Percentiles rank a stretch among this genome's conserved stretches.
Conservation (phyloP, 2,329 filamentous ascomycete genomes). For the Exophiala oligosperma region DNA sequence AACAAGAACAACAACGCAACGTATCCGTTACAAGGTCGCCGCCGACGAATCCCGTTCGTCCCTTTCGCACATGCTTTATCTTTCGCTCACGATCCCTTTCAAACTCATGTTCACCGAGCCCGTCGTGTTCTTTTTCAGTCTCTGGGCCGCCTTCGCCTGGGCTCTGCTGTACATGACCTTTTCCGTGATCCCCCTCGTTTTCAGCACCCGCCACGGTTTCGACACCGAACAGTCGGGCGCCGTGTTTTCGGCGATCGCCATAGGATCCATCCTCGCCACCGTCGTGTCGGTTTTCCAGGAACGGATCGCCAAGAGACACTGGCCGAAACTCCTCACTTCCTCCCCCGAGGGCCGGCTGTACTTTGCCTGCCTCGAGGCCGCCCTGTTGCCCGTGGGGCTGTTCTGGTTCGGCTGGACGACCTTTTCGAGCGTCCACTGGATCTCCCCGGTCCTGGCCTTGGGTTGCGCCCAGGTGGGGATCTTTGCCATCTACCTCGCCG, state of each 20-base stretch:
- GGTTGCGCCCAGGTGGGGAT: constrained; percentile 80
- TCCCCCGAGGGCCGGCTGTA: constrained; percentile 77
- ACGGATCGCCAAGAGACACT: constrained; percentile 20
- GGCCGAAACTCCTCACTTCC: constrained; percentile 36
- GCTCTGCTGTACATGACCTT: constrained; percentile 85
- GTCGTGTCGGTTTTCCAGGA: constrained; percentile 72
- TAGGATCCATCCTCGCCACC: constrained; percentile 67
- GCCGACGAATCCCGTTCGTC: constrained; percentile 26
- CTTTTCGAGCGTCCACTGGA: constrained; percentile 63
- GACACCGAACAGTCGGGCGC: constrained; percentile 65
- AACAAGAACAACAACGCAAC: neutral
- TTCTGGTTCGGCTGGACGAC: constrained; percentile 76
- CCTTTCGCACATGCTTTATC: constrained; percentile 25
- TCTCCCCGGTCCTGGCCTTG: constrained; percentile 68
- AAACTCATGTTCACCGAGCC: constrained; percentile 62
- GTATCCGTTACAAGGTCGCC: constrained; percentile 25
- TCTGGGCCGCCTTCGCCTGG: constrained; percentile 91
- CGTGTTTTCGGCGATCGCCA: constrained; percentile 72
- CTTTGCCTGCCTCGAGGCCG: constrained; percentile 74
- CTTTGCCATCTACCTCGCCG: constrained; percentile 77
- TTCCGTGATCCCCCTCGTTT: constrained; percentile 76
- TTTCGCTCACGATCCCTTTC: constrained; percentile 30
- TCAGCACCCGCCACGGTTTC: constrained; percentile 67
- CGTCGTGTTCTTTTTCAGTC: constrained; percentile 70
- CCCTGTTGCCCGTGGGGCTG: constrained; percentile 74